Percentiles rank a stretch among this genome's conserved stretches.
Conservation (phyloP, 2,329 filamentous ascomycete genomes). For the Emergomyces orientalis region DNA sequence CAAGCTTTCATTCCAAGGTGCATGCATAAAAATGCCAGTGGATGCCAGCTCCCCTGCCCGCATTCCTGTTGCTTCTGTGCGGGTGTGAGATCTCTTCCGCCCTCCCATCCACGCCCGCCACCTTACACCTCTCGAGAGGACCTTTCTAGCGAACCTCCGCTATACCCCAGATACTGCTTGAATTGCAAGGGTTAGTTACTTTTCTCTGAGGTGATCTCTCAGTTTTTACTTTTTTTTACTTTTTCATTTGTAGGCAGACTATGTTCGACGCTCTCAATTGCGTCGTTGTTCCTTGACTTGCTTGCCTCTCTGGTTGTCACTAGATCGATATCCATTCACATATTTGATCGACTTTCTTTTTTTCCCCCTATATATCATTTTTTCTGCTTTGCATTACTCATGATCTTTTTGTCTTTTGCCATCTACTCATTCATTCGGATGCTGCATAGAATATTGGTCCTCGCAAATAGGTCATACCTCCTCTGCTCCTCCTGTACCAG, state of each 20-base stretch:
- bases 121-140: neutral
- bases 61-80: constrained; percentile 14
- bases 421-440: neutral
- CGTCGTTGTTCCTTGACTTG: neutral
- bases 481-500: neutral
- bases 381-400: neutral
- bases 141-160: neutral
- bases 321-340: neutral
- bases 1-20: constrained; percentile 11
- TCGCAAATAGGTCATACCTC: neutral
- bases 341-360: neutral
- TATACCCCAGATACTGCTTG: neutral
- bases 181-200: constrained; percentile 4
- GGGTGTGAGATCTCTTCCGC: constrained; percentile 3
- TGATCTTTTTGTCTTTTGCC: neutral
- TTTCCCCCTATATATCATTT: neutral
- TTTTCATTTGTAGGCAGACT: neutral
- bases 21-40: constrained; percentile 18
- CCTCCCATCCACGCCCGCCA: neutral
- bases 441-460: constrained; percentile 3
- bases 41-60: constrained; percentile 14
- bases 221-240: neutral
- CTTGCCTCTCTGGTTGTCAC: neutral
- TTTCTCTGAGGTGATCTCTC: neutral
- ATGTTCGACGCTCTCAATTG: neutral